Percentiles rank a stretch among this genome's conserved stretches.
These are phyloP conservation scores for Piper betle DNA, from an alignment of 164 flowering plant species.

Conservation along the genomic window DNA sequence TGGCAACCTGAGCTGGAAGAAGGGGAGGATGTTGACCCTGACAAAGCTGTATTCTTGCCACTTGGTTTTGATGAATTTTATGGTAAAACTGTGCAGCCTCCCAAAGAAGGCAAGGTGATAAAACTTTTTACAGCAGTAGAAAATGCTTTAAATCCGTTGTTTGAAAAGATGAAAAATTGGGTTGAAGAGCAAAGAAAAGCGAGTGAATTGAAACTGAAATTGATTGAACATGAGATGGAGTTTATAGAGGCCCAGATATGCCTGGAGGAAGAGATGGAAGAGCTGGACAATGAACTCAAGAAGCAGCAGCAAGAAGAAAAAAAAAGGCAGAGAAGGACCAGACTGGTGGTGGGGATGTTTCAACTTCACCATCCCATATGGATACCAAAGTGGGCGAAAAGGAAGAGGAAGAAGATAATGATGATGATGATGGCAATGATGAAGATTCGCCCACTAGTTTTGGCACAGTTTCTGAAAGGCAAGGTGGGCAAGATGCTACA, in stretches of 20 bases:
- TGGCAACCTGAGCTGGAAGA: slow-evolving; percentile 73
- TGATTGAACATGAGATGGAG: slow-evolving; percentile 51
- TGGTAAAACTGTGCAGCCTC: slow-evolving; percentile 25
- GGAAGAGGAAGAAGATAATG: slow-evolving; percentile 37
- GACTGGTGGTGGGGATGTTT: slow-evolving; percentile 24
- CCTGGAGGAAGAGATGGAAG: slow-evolving; percentile 60
- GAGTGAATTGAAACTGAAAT: slow-evolving; percentile 33
- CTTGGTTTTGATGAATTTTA: slow-evolving; percentile 84
- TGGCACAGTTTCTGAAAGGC: slow-evolving; percentile 30
- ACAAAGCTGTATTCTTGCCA: slow-evolving; percentile 56
- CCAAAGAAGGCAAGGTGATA: slow-evolving; percentile 20
- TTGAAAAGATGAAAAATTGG: slow-evolving; percentile 55
- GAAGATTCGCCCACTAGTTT: slow-evolving; percentile 62
- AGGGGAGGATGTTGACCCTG: slow-evolving; percentile 65
- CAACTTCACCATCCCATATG: slow-evolving; percentile 11
- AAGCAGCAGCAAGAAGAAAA: slow-evolving; percentile 48
- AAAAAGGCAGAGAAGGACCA: slow-evolving; percentile 30
- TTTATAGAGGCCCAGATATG: slow-evolving; percentile 54
- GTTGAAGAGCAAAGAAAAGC: slow-evolving; percentile 54
- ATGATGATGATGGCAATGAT: slow-evolving; percentile 42
- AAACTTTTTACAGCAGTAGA: slow-evolving; percentile 22
- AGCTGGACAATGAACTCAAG: slow-evolving; percentile 54
- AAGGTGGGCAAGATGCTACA: slow-evolving; percentile 14
- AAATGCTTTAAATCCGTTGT: slow-evolving; percentile 20
- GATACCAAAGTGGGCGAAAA: slow-evolving; percentile 21